Evolutionary conservation across 495 filamentous ascomycete species (phyloP).

Genomic region (Penicillium fimorum): DNA sequence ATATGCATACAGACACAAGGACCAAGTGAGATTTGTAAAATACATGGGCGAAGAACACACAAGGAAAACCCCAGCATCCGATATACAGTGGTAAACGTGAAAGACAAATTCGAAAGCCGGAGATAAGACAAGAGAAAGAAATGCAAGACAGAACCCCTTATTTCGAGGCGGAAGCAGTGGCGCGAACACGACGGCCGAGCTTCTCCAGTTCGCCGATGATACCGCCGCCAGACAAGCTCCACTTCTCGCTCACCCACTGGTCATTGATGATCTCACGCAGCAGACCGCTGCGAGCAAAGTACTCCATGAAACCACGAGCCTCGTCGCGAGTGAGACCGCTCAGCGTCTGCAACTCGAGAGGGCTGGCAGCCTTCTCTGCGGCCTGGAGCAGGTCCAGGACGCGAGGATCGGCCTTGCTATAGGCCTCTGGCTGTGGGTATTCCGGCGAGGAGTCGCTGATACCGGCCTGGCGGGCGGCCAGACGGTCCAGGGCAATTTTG

Average conservation of each 20-base stretch:
- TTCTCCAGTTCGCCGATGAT: constrained; percentile 81
- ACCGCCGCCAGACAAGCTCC: constrained; percentile 78
- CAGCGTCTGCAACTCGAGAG: constrained; percentile 57
- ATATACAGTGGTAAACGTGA: constrained; percentile 25
- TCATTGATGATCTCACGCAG: constrained; percentile 68
- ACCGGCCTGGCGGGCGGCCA: constrained; percentile 41
- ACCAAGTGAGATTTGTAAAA: constrained; percentile 34
- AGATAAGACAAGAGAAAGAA: constrained; percentile 9
- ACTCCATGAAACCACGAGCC: constrained; percentile 81
- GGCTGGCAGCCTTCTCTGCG: constrained; percentile 30
- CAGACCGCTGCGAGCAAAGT: constrained; percentile 85
- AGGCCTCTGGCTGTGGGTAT: constrained; percentile 61
- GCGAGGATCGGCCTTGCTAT: constrained; percentile 64
- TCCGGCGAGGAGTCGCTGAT: constrained; percentile 32
- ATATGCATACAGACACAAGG: constrained; percentile 40
- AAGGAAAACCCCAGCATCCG: constrained; percentile 18
- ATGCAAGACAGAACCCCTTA: constrained; percentile 13
- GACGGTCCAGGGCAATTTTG: constrained; percentile 59
- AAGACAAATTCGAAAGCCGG: constrained; percentile 4
- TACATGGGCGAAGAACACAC: constrained; percentile 29
- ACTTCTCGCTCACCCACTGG: constrained; percentile 75
- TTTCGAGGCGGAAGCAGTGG: constrained; percentile 13
- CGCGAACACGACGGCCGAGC: constrained; percentile 52
- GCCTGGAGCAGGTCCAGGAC: constrained; percentile 53
- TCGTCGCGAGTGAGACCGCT: constrained; percentile 69